Evolutionary conservation across 805 yeast genomes (phyloP).

Genomic region (Tetrapisispora phaffii): DNA sequence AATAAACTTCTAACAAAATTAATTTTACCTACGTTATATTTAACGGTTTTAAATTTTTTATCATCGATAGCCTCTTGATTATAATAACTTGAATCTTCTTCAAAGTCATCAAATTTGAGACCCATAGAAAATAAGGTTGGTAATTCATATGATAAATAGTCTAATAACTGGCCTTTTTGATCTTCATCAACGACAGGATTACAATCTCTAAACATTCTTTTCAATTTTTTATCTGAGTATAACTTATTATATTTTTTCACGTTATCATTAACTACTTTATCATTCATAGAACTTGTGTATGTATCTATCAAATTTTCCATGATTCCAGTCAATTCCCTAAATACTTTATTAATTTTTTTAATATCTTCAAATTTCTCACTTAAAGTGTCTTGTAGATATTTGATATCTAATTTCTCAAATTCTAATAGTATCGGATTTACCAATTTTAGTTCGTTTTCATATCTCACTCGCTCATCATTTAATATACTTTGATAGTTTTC

Average conservation of each 20-base stretch:
- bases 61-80: not conserved
- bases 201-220: slow-evolving; percentile 3
- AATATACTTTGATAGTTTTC: slow-evolving; percentile 16
- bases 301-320: slow-evolving; percentile 40
- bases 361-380: slow-evolving; percentile 11
- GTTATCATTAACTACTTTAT: slow-evolving; percentile 71
- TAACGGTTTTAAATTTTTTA: not conserved
- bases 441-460: slow-evolving; percentile 10
- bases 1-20: slow-evolving; percentile 20
- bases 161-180: slow-evolving; percentile 18
- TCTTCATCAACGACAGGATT: slow-evolving; percentile 17
- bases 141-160: slow-evolving; percentile 21
- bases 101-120: slow-evolving; percentile 5
- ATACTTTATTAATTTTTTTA: slow-evolving; percentile 14
- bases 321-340: slow-evolving; percentile 26
- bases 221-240: slow-evolving; percentile 17
- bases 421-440: slow-evolving; percentile 18
- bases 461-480: slow-evolving; percentile 12
- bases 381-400: slow-evolving; percentile 8
- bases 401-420: slow-evolving; percentile 14
- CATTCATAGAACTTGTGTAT: slow-evolving; percentile 81
- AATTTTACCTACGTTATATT: slow-evolving; percentile 20
- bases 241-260: slow-evolving; percentile 43
- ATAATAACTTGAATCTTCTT: slow-evolving; percentile 9
- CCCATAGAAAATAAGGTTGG: slow-evolving; percentile 18